Evolutionary conservation across 495 filamentous ascomycete genomes (phyloP).

Genomic region (Stereocaulon alpinum): DNA sequence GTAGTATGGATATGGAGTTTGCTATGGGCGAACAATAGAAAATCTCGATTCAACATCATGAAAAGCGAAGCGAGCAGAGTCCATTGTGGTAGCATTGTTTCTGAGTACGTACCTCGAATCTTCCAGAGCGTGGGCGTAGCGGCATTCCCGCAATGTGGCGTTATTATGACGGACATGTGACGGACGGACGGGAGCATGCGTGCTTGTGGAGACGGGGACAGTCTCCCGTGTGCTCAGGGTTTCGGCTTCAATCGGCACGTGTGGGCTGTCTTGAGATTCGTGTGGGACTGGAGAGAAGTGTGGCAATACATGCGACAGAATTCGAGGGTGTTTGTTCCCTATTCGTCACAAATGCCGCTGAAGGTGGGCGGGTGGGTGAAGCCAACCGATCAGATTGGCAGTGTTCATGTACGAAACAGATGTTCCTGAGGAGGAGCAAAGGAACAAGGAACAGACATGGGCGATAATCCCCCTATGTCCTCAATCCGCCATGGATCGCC

Average conservation of each 20-base stretch:
- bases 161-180: background rate
- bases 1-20: background rate
- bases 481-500: too few relatives aligned
- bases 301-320: too few relatives aligned
- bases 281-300: too few relatives aligned
- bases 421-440: too few relatives aligned
- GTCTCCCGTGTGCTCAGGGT: background rate
- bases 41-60: background rate
- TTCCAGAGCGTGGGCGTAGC: background rate
- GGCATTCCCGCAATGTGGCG: background rate
- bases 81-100: background rate
- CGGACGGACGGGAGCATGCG: background rate
- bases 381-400: too few relatives aligned
- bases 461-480: too few relatives aligned
- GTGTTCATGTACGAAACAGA: too few relatives aligned
- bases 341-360: too few relatives aligned
- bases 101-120: background rate
- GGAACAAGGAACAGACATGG: too few relatives aligned
- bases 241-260: background rate
- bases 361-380: too few relatives aligned
- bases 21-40: background rate
- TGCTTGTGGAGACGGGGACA: background rate
- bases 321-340: too few relatives aligned
- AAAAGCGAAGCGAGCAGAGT: background rate
- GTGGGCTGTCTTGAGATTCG: background rate